Percentiles rank a stretch among this genome's conserved stretches.
phyloP scores from a whole-genome alignment of 2,329 filamentous ascomycete genomes.

The Pestalotiopsis sp. region DNA sequence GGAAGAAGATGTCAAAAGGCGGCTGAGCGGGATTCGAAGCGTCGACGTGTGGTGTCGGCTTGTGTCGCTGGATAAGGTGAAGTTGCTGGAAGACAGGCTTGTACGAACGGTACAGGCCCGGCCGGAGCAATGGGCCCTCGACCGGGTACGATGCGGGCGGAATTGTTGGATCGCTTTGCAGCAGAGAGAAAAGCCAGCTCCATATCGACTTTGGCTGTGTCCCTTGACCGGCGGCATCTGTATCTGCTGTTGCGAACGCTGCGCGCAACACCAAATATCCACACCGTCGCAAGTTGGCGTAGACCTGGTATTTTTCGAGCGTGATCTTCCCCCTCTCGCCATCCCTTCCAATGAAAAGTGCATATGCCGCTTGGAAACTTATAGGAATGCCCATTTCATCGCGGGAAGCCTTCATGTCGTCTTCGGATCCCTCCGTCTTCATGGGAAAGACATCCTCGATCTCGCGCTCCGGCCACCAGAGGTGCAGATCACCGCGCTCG shows the following conservation, averaged over 20 bases:
- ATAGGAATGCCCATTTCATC: slow-evolving; percentile 69
- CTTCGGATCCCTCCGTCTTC: slow-evolving; percentile 30
- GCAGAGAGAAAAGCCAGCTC: slow-evolving; percentile 57
- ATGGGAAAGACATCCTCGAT: slow-evolving; percentile 52
- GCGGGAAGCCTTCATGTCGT: slow-evolving; percentile 51
- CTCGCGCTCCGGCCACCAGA: slow-evolving; percentile 75
- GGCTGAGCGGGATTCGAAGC: slow-evolving; percentile 34
- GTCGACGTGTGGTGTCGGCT: slow-evolving; percentile 45
- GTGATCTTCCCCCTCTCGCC: slow-evolving; percentile 61
- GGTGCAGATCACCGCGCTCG: slow-evolving; percentile 83
- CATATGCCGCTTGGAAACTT: slow-evolving; percentile 88
- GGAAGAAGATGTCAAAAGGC: slow-evolving; percentile 75
- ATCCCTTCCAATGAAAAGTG: slow-evolving; percentile 76
- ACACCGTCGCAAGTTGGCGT: slow-evolving; percentile 77
- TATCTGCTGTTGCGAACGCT: slow-evolving; percentile 35
- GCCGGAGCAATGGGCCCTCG: slow-evolving; percentile 61
- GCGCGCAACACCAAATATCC: slow-evolving; percentile 84
- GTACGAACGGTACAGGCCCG: slow-evolving; percentile 69
- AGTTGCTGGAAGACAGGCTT: slow-evolving; percentile 76
- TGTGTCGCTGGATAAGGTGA: slow-evolving; percentile 72
- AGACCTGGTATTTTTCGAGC: slow-evolving; percentile 86
- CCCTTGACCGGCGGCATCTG: slow-evolving; percentile 4
- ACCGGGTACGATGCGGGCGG: slow-evolving; percentile 29
- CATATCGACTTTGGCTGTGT: slow-evolving; percentile 39
- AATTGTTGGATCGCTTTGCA: slow-evolving; percentile 30